These are phyloP conservation scores for Porogramme epimiltina DNA, from an alignment of 1,284 basidiomycete species.

Conservation along the genomic window DNA sequence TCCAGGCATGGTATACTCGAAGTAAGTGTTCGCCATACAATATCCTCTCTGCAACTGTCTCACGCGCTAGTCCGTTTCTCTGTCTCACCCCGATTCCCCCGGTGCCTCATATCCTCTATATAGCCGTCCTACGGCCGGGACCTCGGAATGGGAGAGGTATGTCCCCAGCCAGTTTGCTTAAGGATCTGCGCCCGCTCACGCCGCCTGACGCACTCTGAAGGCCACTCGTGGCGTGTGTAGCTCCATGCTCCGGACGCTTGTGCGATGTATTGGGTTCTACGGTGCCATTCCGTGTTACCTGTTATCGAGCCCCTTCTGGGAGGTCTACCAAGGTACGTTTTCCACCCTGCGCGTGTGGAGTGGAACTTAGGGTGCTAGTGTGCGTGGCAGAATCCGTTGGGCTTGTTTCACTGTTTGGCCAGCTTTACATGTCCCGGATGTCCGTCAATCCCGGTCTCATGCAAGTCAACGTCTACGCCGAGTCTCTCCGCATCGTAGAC, in stretches of 20 bases:
- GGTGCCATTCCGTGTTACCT: constrained; percentile 92
- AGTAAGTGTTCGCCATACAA: too few relatives aligned
- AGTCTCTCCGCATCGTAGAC: constrained; percentile 81
- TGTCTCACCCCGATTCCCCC: constrained; percentile 23
- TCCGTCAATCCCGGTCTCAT: constrained; percentile 92
- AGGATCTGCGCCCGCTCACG: not conserved
- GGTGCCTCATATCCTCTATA: constrained; percentile 4
- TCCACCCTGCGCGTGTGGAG: constrained; percentile 3
- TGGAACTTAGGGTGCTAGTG: not conserved
- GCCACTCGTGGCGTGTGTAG: constrained; percentile 87
- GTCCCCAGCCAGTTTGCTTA: constrained; percentile 7
- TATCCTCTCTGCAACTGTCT: too few relatives aligned
- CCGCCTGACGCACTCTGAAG: constrained; percentile 29
- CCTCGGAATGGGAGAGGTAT: constrained; percentile 66
- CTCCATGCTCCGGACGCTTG: constrained; percentile 72
- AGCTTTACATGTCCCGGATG: constrained; percentile 96
- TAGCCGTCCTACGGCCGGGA: constrained; percentile 91
- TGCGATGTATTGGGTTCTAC: constrained; percentile 55
- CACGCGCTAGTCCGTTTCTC: constrained; percentile 19
- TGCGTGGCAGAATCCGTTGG: constrained; percentile 74
- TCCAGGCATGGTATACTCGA: too few relatives aligned
- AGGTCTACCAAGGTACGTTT: constrained; percentile 72
- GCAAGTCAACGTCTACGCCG: constrained; percentile 92
- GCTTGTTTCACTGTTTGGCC: constrained; percentile 88
- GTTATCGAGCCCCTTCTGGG: constrained; percentile 75